Evolutionary conservation across 345 rosid genomes (phyloP).

Genomic region (Pugionium cornutum): DNA sequence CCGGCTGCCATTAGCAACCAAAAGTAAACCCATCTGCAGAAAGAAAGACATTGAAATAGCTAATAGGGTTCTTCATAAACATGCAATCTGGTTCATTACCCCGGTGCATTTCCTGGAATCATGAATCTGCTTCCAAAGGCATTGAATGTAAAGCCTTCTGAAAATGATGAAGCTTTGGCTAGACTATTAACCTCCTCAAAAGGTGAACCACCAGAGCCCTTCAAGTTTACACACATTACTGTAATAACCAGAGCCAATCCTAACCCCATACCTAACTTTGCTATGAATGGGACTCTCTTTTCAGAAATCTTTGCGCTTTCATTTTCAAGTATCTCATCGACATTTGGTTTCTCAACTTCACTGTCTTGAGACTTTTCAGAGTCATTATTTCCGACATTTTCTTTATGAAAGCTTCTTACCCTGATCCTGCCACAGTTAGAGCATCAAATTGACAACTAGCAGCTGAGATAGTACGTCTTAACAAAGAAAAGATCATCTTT

Average conservation of each 20-base stretch:
- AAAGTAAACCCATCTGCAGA: constrained; percentile 83
- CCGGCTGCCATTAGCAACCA: constrained; percentile 97
- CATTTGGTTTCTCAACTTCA: constrained; percentile 35
- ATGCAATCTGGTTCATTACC: constrained; percentile 42
- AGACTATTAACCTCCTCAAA: constrained; percentile 55
- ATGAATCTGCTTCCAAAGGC: constrained; percentile 71
- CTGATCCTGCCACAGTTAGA: constrained; percentile 37
- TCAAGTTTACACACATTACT: constrained; percentile 44
- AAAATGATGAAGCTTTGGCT: constrained; percentile 53
- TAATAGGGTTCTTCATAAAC: background rate
- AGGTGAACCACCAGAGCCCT: constrained; percentile 48
- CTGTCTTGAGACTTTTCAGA: constrained; percentile 33
- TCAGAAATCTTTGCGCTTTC: constrained; percentile 23
- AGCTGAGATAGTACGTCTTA: background rate
- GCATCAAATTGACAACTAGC: background rate
- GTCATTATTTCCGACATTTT: constrained; percentile 42
- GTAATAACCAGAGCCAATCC: constrained; percentile 61
- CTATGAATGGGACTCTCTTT: constrained; percentile 51
- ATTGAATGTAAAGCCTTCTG: constrained; percentile 63
- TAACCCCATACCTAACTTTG: constrained; percentile 54
- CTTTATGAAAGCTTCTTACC: constrained; percentile 44
- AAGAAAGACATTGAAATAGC: constrained; percentile 6
- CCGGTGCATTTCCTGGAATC: constrained; percentile 78
- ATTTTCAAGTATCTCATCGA: constrained; percentile 33
- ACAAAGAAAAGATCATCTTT: no score